Percentiles rank a stretch among this genome's conserved stretches.
phyloP scores from a whole-genome alignment of 2,329 filamentous ascomycete genomes.

The Metarhizium guizhouense region DNA sequence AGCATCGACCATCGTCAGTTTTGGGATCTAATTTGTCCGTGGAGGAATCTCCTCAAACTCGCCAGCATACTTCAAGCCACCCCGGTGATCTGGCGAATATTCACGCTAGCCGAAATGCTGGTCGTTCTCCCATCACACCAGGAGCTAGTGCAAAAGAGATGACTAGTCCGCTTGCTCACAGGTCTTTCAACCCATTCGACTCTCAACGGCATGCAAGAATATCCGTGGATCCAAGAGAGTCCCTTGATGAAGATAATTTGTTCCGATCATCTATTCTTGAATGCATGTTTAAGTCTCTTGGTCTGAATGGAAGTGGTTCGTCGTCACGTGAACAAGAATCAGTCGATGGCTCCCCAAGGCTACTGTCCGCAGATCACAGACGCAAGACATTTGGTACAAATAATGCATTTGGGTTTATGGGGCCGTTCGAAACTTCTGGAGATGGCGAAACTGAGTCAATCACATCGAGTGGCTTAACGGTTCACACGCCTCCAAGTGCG shows the following conservation, averaged over 20 bases:
- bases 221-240: slow-evolving; percentile 63
- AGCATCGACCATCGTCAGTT: slow-evolving; percentile 34
- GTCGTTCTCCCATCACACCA: slow-evolving; percentile 26
- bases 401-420: slow-evolving; percentile 86
- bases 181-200: slow-evolving; percentile 48
- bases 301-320: slow-evolving; percentile 61
- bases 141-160: slow-evolving; percentile 20
- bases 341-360: slow-evolving; percentile 72
- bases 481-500: slow-evolving; percentile 52
- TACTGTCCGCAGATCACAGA: slow-evolving; percentile 76
- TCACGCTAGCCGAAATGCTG: slow-evolving; percentile 55
- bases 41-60: slow-evolving; percentile 30
- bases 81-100: slow-evolving; percentile 76
- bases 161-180: slow-evolving; percentile 38
- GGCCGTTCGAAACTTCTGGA: slow-evolving; percentile 62
- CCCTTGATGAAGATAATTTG: slow-evolving; percentile 76
- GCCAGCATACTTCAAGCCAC: slow-evolving; percentile 41
- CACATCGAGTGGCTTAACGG: slow-evolving; percentile 58
- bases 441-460: slow-evolving; percentile 86
- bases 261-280: slow-evolving; percentile 88
- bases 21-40: slow-evolving; percentile 25
- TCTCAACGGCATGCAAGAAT: slow-evolving; percentile 39
- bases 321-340: slow-evolving; percentile 61
- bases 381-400: slow-evolving; percentile 57
- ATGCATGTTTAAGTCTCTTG: slow-evolving; percentile 92